phyloP scores from a whole-genome alignment of 345 rosid genomes.

The Passiflora organensis region DNA sequence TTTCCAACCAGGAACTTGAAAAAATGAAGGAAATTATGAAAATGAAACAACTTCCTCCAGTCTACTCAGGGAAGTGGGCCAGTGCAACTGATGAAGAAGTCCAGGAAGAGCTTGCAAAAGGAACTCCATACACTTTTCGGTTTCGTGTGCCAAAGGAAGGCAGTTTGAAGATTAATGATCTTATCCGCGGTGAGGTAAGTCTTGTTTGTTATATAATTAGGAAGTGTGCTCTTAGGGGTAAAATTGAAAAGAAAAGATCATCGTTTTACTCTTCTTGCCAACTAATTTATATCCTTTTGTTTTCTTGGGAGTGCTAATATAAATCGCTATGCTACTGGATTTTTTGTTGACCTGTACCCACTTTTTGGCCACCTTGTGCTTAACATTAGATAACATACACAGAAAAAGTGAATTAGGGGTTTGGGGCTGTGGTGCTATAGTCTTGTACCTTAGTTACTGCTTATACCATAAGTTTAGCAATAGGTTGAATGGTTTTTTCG shows the following conservation, averaged over 20 bases:
- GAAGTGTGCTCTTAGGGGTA: too few species aligned
- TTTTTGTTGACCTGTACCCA: too few species aligned
- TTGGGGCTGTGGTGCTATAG: neutral
- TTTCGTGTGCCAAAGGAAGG: slow-evolving; percentile 83
- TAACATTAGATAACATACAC: neutral
- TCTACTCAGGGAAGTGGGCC: slow-evolving; percentile 86
- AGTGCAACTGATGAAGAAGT: slow-evolving; percentile 58
- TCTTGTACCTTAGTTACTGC: neutral
- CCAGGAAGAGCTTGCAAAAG: slow-evolving; percentile 70
- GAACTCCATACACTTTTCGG: slow-evolving; percentile 72
- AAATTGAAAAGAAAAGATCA: too few species aligned
- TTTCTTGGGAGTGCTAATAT: too few species aligned
- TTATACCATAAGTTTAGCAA: neutral
- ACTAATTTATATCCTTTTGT: neutral
- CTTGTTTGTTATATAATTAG: neutral
- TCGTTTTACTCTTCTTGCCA: neutral
- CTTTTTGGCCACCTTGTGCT: too few species aligned
- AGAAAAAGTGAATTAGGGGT: neutral
- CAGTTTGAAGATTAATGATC: slow-evolving; percentile 68
- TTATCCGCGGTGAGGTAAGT: slow-evolving; percentile 87
- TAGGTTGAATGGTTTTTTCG: too few species aligned
- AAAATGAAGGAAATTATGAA: slow-evolving; percentile 83
- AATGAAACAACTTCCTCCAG: slow-evolving; percentile 71
- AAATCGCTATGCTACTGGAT: too few species aligned
- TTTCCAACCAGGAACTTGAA: slow-evolving; percentile 66